Conservation (phyloP, 257 asterid genomes). For the Oldenlandia corymbosa region DNA sequence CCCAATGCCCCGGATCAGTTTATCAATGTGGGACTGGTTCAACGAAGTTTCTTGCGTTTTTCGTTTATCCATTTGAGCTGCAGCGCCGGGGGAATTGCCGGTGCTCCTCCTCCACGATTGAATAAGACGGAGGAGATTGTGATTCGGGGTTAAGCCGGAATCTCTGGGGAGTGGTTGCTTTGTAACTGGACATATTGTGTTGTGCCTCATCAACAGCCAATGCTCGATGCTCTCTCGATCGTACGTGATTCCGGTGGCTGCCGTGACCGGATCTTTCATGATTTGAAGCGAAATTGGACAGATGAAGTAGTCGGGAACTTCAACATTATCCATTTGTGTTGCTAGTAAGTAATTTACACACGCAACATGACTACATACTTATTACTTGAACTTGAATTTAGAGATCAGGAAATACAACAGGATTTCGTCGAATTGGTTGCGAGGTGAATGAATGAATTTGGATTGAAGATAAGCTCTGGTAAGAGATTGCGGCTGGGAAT, state of each 20-base stretch:
- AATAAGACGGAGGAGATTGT: slow-evolving; percentile 50
- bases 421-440: no score
- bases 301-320: slow-evolving; percentile 54
- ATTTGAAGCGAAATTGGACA: slow-evolving; percentile 63
- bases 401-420: no score
- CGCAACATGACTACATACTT: no score
- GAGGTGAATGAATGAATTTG: no score
- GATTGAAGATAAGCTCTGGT: slow-evolving; percentile 10
- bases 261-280: slow-evolving; percentile 66
- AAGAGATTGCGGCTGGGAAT: slow-evolving; percentile 22
- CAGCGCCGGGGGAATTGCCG: slow-evolving; percentile 20
- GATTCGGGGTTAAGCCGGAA: slow-evolving; percentile 49
- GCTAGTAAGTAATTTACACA: no score
- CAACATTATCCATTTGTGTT: slow-evolving; percentile 25
- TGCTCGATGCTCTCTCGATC: slow-evolving; percentile 56
- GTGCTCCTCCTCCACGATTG: no score
- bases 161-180: slow-evolving; percentile 33
- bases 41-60: slow-evolving; percentile 26
- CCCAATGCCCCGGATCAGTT: slow-evolving; percentile 30
- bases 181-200: slow-evolving; percentile 54
- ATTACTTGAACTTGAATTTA: no score
- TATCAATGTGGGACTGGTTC: slow-evolving; percentile 14
- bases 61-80: no score
- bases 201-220: slow-evolving; percentile 33
- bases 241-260: slow-evolving; percentile 55